Evolutionary conservation across 2,329 filamentous ascomycete species (phyloP).

Genomic region (Aspergillus quadricinctus): DNA sequence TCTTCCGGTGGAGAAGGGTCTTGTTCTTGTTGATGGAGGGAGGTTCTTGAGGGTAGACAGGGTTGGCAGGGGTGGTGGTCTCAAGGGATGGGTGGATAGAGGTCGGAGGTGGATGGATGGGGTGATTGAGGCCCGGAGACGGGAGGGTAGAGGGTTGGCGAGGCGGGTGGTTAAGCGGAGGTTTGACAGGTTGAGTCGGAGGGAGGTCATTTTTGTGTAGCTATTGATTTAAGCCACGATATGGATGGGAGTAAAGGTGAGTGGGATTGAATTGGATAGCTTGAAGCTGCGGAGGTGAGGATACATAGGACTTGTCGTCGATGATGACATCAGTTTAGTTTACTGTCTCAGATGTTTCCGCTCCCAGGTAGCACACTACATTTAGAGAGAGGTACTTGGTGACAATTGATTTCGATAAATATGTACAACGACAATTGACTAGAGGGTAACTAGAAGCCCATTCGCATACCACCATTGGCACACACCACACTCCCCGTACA

Average conservation of each 20-base stretch:
- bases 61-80: background rate
- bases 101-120: background rate
- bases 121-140: background rate
- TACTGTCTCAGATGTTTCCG: background rate
- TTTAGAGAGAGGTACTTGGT: too few relatives aligned
- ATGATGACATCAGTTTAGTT: background rate
- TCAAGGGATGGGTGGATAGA: background rate
- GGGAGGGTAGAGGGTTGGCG: background rate
- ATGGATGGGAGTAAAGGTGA: background rate
- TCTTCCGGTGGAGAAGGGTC: constrained; percentile 14
- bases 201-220: background rate
- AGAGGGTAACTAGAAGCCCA: constrained; percentile 26
- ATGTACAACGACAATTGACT: background rate
- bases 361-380: too few relatives aligned
- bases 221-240: background rate
- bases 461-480: constrained; percentile 73
- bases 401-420: too few relatives aligned
- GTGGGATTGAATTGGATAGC: background rate
- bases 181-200: background rate
- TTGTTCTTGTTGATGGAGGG: background rate
- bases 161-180: background rate
- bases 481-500: constrained; percentile 75
- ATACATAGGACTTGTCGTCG: background rate
- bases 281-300: background rate
- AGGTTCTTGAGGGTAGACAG: background rate